Percentiles rank a stretch among this genome's conserved stretches.
These are phyloP conservation scores for Didymella sp. DNA, from an alignment of 2,329 filamentous ascomycete genomes.

Conservation along the genomic window DNA sequence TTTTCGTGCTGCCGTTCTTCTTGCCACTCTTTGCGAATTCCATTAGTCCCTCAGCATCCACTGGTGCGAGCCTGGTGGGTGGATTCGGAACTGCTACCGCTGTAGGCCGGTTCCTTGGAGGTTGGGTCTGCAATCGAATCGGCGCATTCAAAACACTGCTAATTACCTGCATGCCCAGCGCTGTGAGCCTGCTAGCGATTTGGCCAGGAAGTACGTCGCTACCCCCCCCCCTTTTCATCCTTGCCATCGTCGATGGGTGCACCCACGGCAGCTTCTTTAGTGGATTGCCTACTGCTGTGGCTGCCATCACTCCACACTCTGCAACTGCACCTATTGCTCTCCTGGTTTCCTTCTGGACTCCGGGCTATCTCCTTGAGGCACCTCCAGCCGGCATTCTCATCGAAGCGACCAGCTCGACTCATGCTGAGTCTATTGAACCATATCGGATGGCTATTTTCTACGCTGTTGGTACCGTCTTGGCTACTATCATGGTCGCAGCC, in stretches of 20 bases:
- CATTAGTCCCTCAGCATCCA: conserved; percentile 12
- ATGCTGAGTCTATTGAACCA: conserved; percentile 20
- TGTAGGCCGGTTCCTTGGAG: conserved; percentile 37
- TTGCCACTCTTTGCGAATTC: conserved; percentile 14
- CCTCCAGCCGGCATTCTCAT: conserved; percentile 39
- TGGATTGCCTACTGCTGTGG: conserved; percentile 39
- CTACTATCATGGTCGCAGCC: too few species aligned
- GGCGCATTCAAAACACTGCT: conserved; percentile 46
- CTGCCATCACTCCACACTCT: conserved; percentile 35
- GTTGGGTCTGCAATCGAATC: conserved; percentile 39
- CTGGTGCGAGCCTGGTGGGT: conserved; percentile 27
- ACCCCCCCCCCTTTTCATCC: conserved; percentile 25
- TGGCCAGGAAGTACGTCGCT: conserved; percentile 38
- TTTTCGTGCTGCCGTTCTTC: conserved; percentile 43
- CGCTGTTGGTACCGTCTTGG: conserved; percentile 34
- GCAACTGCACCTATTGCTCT: conserved; percentile 41
- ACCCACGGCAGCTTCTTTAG: conserved; percentile 43
- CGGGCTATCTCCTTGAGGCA: conserved; percentile 36
- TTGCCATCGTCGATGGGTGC: conserved; percentile 40
- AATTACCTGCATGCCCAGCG: conserved; percentile 27
- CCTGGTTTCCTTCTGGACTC: conserved; percentile 36
- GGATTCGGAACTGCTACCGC: conserved; percentile 37
- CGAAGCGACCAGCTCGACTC: conserved; percentile 30
- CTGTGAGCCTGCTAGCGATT: conserved; percentile 40
- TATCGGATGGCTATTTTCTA: conserved; percentile 44